A percentile compares a stretch with the other conserved stretches of the same genome.
Conservation (phyloP, 179 eudicot species). For the Silene vulgaris region DNA sequence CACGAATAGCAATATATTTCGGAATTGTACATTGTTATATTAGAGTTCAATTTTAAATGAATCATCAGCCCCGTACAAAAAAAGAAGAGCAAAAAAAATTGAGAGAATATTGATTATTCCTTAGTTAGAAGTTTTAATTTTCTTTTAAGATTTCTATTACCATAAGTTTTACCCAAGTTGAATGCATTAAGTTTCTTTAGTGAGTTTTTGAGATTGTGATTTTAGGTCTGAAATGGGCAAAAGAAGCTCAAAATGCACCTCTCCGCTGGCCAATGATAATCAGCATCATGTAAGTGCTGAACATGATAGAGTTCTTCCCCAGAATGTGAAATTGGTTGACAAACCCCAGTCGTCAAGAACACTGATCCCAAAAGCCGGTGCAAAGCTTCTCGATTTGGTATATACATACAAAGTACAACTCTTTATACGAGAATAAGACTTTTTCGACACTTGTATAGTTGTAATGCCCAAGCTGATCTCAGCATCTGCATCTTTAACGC, state of each 20-base stretch:
- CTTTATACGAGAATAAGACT: conserved; percentile 36
- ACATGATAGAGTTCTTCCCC: conserved; percentile 26
- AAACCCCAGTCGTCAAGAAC: conserved; percentile 39
- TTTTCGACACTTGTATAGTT: conserved; percentile 53
- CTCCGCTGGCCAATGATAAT: conserved; percentile 32
- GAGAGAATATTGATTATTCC: not conserved
- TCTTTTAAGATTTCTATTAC: not conserved
- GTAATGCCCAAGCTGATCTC: conserved; percentile 51
- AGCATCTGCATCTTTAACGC: conserved; percentile 61
- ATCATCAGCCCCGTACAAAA: not conserved
- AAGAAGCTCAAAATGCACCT: conserved; percentile 44
- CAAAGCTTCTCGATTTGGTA: conserved; percentile 44
- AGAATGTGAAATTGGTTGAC: conserved; percentile 19
- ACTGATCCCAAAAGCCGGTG: conserved; percentile 49
- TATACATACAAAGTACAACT: conserved; percentile 38
- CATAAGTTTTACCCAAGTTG: not conserved
- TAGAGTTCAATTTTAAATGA: not conserved
- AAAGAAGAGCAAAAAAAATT: not conserved
- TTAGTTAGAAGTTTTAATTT: not conserved
- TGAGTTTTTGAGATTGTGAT: conserved; percentile 6
- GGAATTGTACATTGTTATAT: not conserved
- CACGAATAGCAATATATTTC: not conserved
- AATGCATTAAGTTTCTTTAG: not conserved
- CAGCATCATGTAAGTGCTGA: conserved; percentile 29
- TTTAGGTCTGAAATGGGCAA: conserved; percentile 24